A percentile compares a stretch with the other conserved stretches of the same genome.
Conservation (phyloP, 805 yeast species). For the Grigorovia jiainica region DNA sequence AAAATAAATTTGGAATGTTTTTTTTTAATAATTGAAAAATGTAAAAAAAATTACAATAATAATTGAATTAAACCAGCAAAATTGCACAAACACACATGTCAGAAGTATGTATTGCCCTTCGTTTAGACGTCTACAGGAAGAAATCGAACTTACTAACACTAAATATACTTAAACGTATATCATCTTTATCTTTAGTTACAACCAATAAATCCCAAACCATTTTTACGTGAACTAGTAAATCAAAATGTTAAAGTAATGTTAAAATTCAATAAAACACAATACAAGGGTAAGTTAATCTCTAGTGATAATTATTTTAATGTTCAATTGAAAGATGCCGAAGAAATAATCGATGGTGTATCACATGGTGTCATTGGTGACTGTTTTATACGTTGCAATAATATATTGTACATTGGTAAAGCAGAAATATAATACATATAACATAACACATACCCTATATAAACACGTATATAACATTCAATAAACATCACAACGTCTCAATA, state of each 20-base stretch:
- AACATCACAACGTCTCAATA: no score
- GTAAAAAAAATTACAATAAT: no score
- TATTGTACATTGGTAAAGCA: constrained; percentile 36
- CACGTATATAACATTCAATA: no score
- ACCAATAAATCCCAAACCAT: constrained; percentile 88
- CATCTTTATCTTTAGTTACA: constrained; percentile 25
- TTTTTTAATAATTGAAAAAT: no score
- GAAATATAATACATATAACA: background rate
- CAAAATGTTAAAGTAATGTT: constrained; percentile 65
- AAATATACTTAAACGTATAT: background rate
- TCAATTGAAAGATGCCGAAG: constrained; percentile 56
- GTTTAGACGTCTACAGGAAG: no score
- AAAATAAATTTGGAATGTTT: no score
- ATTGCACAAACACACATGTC: background rate
- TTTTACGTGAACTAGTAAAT: constrained; percentile 64
- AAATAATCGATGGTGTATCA: constrained; percentile 38
- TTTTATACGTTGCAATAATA: constrained; percentile 86
- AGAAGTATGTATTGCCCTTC: constrained; percentile 2
- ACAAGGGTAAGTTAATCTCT: constrained; percentile 65
- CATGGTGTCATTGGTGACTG: constrained; percentile 61
- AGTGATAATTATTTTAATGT: constrained; percentile 91
- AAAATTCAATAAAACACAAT: constrained; percentile 87
- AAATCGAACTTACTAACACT: no score
- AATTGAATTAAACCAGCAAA: background rate
- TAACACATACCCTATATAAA: no score